phyloP scores from a whole-genome alignment of 2,329 filamentous ascomycete genomes.

The Microascus cirrosus region DNA sequence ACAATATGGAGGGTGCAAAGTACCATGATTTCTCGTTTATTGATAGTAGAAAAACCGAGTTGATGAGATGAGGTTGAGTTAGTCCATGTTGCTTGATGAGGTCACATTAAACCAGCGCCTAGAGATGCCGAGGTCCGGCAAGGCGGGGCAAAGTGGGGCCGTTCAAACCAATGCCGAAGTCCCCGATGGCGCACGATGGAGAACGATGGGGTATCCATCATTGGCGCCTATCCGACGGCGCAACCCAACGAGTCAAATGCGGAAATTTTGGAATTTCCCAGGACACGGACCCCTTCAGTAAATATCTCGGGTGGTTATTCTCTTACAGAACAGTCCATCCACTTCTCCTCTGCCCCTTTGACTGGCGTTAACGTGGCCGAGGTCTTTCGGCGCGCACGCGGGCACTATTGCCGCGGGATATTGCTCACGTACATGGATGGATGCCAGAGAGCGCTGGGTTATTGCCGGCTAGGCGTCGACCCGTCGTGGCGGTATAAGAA shows the following conservation, averaged over 20 bases:
- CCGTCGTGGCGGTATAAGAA: neutral
- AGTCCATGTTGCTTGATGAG: too few species aligned
- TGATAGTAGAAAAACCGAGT: neutral
- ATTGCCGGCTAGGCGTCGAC: neutral
- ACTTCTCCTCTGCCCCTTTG: neutral
- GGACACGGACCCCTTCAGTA: too few species aligned
- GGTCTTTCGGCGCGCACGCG: neutral
- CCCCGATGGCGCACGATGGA: too few species aligned
- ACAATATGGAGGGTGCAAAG: conserved; percentile 1
- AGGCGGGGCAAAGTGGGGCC: too few species aligned
- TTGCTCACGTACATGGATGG: neutral
- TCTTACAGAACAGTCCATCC: too few species aligned
- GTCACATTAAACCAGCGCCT: too few species aligned
- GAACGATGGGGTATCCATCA: neutral
- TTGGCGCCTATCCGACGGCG: neutral
- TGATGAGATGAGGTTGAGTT: too few species aligned
- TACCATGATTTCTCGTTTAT: neutral
- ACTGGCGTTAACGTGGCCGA: neutral
- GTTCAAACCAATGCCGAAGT: too few species aligned
- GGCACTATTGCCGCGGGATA: neutral
- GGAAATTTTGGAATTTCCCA: neutral
- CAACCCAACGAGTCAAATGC: neutral
- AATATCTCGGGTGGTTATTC: too few species aligned
- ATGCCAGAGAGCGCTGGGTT: neutral
- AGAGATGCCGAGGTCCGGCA: too few species aligned